Conservation (phyloP, 257 asterid species). For the Solanum corneliomulleri region DNA sequence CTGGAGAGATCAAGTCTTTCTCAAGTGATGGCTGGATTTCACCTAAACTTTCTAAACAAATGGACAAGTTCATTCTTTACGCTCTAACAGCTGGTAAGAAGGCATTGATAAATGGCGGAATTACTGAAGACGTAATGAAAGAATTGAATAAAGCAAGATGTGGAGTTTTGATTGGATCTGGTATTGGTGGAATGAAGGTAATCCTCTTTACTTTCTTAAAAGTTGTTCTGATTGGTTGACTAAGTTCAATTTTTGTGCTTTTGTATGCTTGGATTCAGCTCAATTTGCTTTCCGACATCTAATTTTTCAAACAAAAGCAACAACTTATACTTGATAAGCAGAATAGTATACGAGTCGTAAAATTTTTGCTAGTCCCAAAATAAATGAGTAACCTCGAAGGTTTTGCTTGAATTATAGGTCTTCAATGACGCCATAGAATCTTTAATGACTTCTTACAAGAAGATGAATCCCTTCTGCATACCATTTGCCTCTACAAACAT, state of each 20-base stretch:
- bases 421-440: constrained; percentile 86
- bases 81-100: constrained; percentile 63
- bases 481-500: constrained; percentile 56
- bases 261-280: neutral
- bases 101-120: constrained; percentile 52
- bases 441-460: constrained; percentile 58
- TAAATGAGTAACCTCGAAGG: neutral
- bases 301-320: neutral
- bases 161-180: constrained; percentile 70
- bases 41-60: constrained; percentile 56
- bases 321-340: neutral
- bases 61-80: constrained; percentile 83
- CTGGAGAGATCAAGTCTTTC: constrained; percentile 70
- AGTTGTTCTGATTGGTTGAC: neutral
- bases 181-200: constrained; percentile 95
- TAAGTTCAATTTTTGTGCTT: neutral
- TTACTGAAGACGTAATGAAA: constrained; percentile 50
- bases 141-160: constrained; percentile 46
- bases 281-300: neutral
- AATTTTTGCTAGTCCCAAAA: neutral
- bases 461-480: constrained; percentile 92
- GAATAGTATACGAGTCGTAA: neutral
- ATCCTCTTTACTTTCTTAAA: neutral
- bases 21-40: constrained; percentile 61
- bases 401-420: constrained; percentile 18